Percentiles rank a stretch among this genome's conserved stretches.
phyloP scores from a whole-genome alignment of 345 rosid species.

The thale cress (Arabidopsis thaliana) region TAIR10.1 NC_003071.7:17797001-17797500 shows the following conservation, averaged over 20 bases:
- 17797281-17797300: slow-evolving; percentile 21
- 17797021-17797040: slow-evolving; percentile 30
- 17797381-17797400: slow-evolving; percentile 6
- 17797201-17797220: not conserved
- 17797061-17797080: slow-evolving; percentile 1
- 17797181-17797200: slow-evolving; percentile 38
- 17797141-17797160: slow-evolving; percentile 61
- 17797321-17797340: slow-evolving; percentile 35
- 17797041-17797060: slow-evolving; percentile 37
- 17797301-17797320: slow-evolving; percentile 26
- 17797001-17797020: slow-evolving; percentile 45
- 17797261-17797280: not conserved
- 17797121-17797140: slow-evolving; percentile 44
- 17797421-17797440: slow-evolving; percentile 1
- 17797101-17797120: slow-evolving; percentile 23
- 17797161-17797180: slow-evolving; percentile 48
- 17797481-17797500: slow-evolving; percentile 5
- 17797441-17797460: slow-evolving; percentile 20
- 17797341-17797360: slow-evolving; percentile 25
- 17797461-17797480: not conserved
- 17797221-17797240: not conserved
- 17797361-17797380: slow-evolving; percentile 5
- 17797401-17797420: slow-evolving; percentile 12
- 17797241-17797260: slow-evolving; percentile 27
- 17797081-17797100: not conserved